Conservation (phyloP, 345 rosid species). For the Gossypium herbaceum region DNA sequence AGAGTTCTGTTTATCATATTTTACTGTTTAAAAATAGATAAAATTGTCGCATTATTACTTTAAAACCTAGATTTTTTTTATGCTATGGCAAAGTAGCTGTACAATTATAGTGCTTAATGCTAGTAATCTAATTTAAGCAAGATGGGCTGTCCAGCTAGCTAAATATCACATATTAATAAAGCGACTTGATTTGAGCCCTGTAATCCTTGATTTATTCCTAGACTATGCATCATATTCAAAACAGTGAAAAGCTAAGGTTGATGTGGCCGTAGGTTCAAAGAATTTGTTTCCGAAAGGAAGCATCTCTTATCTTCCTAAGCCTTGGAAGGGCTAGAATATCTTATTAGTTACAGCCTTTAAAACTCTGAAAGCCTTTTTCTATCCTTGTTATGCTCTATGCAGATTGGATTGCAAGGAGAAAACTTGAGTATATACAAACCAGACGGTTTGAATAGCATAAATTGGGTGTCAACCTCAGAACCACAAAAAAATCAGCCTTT, state of each 20-base stretch:
- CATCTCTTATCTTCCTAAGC: constrained; percentile 4
- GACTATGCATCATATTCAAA: background rate
- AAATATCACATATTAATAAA: background rate
- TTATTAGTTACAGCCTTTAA: background rate
- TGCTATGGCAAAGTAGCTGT: background rate
- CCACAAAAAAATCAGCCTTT: constrained; percentile 73
- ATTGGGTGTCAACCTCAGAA: constrained; percentile 62
- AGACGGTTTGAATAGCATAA: constrained; percentile 35
- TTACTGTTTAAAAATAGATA: background rate
- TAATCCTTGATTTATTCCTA: background rate
- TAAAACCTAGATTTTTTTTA: background rate
- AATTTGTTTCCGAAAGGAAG: background rate
- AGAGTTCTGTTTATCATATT: background rate
- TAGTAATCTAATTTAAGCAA: background rate
- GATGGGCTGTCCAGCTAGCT: background rate
- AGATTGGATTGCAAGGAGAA: constrained; percentile 88
- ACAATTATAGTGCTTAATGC: background rate
- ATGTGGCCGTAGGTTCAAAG: background rate
- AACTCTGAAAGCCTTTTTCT: constrained; percentile 9
- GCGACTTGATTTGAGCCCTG: background rate
- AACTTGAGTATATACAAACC: constrained; percentile 57
- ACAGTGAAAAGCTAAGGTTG: background rate
- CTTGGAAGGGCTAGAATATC: constrained; percentile 9
- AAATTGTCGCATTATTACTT: background rate
- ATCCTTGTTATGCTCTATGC: constrained; percentile 22